These are phyloP conservation scores for Penicillium paneum DNA, from an alignment of 2,329 filamentous ascomycete species.

Conservation along the genomic window DNA sequence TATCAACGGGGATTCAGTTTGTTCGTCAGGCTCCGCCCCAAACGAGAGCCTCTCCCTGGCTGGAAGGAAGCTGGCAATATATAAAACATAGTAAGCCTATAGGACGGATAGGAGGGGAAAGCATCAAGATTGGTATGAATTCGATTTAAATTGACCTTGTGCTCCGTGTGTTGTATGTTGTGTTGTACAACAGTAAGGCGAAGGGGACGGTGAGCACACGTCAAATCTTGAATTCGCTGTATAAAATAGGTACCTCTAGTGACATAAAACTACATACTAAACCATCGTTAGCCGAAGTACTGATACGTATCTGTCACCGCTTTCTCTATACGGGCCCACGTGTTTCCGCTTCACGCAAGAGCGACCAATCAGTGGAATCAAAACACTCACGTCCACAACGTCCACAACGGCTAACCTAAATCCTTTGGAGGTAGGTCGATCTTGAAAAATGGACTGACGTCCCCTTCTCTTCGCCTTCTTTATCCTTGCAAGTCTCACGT, in stretches of 20 bases:
- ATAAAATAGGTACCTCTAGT: not conserved
- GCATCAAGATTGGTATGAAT: not conserved
- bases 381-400: not conserved
- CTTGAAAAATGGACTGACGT: slow-evolving; percentile 5
- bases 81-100: not conserved
- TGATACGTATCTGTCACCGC: not conserved
- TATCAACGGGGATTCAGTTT: no score
- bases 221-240: no score
- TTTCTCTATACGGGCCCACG: not conserved
- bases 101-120: not conserved
- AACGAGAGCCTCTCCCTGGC: no score
- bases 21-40: not conserved
- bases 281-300: not conserved
- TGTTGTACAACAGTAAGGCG: not conserved
- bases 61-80: not conserved
- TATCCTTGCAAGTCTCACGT: not conserved
- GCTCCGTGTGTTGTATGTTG: no score
- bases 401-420: not conserved
- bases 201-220: not conserved
- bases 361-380: slow-evolving; percentile 1
- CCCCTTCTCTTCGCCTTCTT: not conserved
- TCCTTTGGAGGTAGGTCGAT: not conserved
- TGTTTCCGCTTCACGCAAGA: not conserved
- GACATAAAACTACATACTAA: not conserved
- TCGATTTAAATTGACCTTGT: no score